These are phyloP conservation scores for Mallotus repandus DNA, from an alignment of 441 rosid genomes.

Conservation along the genomic window DNA sequence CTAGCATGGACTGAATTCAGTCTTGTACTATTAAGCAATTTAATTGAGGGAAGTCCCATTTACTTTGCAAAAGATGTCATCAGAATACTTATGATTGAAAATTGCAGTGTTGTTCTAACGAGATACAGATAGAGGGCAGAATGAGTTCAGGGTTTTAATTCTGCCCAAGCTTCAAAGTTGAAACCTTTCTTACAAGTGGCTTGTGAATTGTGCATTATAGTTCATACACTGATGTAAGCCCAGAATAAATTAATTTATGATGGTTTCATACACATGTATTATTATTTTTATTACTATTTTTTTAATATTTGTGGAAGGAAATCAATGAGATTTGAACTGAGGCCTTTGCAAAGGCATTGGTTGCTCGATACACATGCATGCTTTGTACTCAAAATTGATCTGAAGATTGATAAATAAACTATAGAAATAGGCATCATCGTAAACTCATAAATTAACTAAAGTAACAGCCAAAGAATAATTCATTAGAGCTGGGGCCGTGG, in stretches of 20 bases:
- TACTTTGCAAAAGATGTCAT: constrained; percentile 19
- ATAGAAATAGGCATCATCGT: too few species aligned
- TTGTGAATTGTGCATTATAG: constrained; percentile 12
- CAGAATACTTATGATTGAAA: constrained; percentile 19
- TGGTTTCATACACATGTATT: not conserved
- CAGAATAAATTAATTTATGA: constrained; percentile 7
- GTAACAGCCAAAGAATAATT: too few species aligned
- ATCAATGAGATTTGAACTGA: too few species aligned
- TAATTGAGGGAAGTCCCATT: constrained; percentile 17
- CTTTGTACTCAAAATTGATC: too few species aligned
- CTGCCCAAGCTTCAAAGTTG: not conserved
- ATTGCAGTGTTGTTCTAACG: constrained; percentile 19
- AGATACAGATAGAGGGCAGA: not conserved
- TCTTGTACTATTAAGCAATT: constrained; percentile 22
- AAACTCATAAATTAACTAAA: too few species aligned
- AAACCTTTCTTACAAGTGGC: not conserved
- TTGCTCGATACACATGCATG: too few species aligned
- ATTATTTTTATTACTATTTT: too few species aligned
- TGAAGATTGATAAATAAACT: too few species aligned
- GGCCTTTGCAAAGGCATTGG: too few species aligned
- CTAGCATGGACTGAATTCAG: constrained; percentile 5
- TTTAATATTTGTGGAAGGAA: too few species aligned
- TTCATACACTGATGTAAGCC: constrained; percentile 16
- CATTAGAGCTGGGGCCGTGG: too few species aligned
- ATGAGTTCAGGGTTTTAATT: constrained; percentile 14